Percentiles rank a stretch among this genome's conserved stretches.
Conservation (phyloP, 176 grass and related monocot genomes). For the Triticum turgidum region DNA sequence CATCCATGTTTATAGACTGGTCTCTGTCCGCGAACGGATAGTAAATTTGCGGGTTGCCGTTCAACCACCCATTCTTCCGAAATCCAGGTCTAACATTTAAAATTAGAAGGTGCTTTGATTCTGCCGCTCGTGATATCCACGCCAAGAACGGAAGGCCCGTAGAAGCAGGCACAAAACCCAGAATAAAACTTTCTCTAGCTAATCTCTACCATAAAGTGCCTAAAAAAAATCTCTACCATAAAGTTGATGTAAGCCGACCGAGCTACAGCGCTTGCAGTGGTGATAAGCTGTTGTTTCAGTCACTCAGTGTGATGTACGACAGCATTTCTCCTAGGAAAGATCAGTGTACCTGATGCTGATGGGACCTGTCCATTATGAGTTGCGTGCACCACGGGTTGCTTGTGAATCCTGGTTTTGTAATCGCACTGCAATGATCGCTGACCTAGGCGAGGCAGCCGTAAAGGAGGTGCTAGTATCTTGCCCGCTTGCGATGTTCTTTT, state of each 20-base stretch:
- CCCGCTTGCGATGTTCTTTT: neutral
- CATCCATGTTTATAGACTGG: no score
- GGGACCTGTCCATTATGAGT: neutral
- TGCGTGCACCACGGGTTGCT: neutral
- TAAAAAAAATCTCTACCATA: no score
- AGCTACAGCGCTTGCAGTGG: conserved; percentile 11
- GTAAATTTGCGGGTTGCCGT: no score
- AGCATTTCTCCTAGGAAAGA: conserved; percentile 31
- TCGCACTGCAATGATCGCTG: neutral
- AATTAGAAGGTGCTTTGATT: conserved; percentile 15
- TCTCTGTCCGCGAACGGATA: no score
- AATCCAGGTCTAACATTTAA: conserved; percentile 40
- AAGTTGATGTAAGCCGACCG: neutral
- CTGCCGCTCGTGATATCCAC: neutral
- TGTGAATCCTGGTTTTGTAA: neutral
- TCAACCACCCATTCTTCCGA: conserved; percentile 68
- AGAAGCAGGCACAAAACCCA: no score
- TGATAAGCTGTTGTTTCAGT: neutral
- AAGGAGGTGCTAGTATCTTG: neutral
- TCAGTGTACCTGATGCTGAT: neutral
- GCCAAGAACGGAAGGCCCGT: neutral
- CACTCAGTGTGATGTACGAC: conserved; percentile 39
- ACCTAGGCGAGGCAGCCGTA: neutral
- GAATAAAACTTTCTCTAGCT: neutral
- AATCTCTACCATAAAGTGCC: no score